Evolutionary conservation across 306 rosid species (phyloP), one percentile per base, ranked within the genome.

Genomic region (Echinosophora koreensis): DNA sequence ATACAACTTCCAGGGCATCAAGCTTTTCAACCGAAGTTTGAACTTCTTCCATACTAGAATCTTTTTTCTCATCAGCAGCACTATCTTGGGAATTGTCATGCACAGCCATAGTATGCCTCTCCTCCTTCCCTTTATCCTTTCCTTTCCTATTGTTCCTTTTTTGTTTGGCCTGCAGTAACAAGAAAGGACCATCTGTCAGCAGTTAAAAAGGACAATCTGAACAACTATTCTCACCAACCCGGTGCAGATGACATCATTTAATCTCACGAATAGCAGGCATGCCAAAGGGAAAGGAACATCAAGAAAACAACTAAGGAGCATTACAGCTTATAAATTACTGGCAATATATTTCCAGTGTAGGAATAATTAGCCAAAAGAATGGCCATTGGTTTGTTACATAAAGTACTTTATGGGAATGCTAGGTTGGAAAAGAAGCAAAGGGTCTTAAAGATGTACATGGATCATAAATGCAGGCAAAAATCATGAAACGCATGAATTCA

Each of bases 111-210:
- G 32, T 50, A 5, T 78, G 80, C 84, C 87, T 84, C 69, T 91
- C 97, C 74, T 92, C 99, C 86, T 89, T 89, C 49, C 82, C 93
- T 85, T 91, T 96, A 65, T 92, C 98, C 88, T 89, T 92, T 64
- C 90, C 94, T 85, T 92, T 96, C 71, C 92, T 84, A 60, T 89
- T 90, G 81, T 89, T 95, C 74, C 91, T 87, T 81, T 91, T 96
- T 72, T 96, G 98, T 86, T 96, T 96, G 85, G 94, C 94, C 98
- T 96, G 85, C 46, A 46, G 63, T 66, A 60, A 81, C 70, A 81
- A 30, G 59, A 80, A 46, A 64, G 34, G 47, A 79, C 71, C 49
- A 30, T 37, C 50, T 32, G 54, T 80, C 63, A 81, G 71, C 64
- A 42, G 74, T 18, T 71, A 28, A 81, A 51, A 72, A 27, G 38